Conservation (phyloP, 106 monocot genomes). For the Chionographis japonica region DNA sequence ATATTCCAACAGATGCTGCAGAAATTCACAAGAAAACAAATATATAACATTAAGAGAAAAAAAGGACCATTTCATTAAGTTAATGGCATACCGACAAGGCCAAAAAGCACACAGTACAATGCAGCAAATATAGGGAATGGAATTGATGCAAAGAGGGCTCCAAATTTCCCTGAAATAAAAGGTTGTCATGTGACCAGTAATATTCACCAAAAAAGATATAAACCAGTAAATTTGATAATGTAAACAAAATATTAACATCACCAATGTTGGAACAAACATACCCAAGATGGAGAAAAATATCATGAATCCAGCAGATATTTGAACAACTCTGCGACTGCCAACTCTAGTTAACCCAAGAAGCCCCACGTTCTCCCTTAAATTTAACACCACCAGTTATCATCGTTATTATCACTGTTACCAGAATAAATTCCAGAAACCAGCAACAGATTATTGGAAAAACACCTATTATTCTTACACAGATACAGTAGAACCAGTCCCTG, state of each 20-base stretch:
- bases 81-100: conserved; percentile 45
- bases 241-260: not conserved
- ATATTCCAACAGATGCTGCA: conserved; percentile 77
- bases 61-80: not conserved
- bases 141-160: conserved; percentile 69
- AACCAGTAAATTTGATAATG: not conserved
- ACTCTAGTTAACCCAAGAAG: conserved; percentile 71
- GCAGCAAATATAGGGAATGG: conserved; percentile 74
- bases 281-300: conserved; percentile 64
- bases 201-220: not conserved
- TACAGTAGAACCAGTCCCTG: conserved; percentile 57
- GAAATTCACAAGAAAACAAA: not conserved
- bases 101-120: conserved; percentile 71
- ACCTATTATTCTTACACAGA: conserved; percentile 50
- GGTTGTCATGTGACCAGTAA: not conserved
- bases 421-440: conserved; percentile 1
- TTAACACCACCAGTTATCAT: conserved; percentile 16
- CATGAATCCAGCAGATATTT: conserved; percentile 73
- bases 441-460: not conserved
- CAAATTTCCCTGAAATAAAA: conserved; percentile 60
- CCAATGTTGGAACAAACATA: not conserved
- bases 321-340: conserved; percentile 69
- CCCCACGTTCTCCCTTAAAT: conserved; percentile 66
- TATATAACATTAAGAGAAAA: not conserved
- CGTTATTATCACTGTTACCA: conserved; percentile 10